Evolutionary conservation across 257 asterid species (phyloP), one percentile per base, ranked within the genome.

Genomic region (Solanum corneliomulleri): DNA sequence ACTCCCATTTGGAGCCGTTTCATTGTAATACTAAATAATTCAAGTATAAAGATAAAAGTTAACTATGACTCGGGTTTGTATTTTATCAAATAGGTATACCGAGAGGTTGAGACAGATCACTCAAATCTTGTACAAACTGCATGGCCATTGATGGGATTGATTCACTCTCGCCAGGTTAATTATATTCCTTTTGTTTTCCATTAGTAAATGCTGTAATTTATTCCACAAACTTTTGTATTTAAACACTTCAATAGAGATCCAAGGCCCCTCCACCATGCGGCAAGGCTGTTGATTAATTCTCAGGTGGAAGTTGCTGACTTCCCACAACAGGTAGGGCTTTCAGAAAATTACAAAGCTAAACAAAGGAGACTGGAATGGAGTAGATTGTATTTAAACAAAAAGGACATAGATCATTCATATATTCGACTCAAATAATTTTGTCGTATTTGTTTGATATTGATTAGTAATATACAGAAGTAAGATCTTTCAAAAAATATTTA

Each of bases 41-140:
- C 15, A 49, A 49, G 58, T 49, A 49, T 14, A 49, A 49, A 15
- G 21, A 14, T 20, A 15, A 49, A 15, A 49, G 58, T 20, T 49
- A 49, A 44, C 23, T 44, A 37, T 27, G 64, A 25, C 41, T 78
- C n/a, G 11, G 25, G 4, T 15, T 80, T 27, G 66, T 80, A 16
- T 80, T 80, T 78, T 39, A 47, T 25, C 45, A 85, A 82, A 88
- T 78, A 96, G 99, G 92, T 88, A 87, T 95, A 95, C 11, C 90
- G 92, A n/a, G 93, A 92, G 15, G 87, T 96, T 4, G 96, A 95
- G 88, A 93, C 88, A 31, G 88, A 89, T 16, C 88, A 88, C 9
- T 96, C 98, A 8, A 95, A 95, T 85, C 89, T 96, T 89, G 98
- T 95, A 29, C 98, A 95, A 42, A 95, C 98, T 45, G 88, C 98